Percentiles rank a stretch among this genome's conserved stretches.
Conservation (phyloP, 2,329 filamentous ascomycete genomes). For the Beauveria asiatica region DNA sequence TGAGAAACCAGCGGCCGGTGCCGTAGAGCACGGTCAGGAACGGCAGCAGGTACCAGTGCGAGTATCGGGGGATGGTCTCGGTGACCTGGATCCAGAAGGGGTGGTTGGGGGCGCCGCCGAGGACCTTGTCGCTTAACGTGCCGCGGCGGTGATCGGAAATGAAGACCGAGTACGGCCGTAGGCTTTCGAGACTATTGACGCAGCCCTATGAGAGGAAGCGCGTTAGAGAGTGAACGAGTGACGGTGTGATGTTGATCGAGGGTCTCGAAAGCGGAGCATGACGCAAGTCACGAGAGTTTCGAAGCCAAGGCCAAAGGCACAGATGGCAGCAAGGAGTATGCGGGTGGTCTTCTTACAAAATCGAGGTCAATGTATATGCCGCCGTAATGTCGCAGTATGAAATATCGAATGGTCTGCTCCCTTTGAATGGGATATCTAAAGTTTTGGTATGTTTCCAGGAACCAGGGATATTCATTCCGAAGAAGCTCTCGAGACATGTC, state of each 20-base stretch:
- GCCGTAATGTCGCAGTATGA: conserved; percentile 62
- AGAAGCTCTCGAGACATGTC: conserved; percentile 59
- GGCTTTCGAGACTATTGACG: conserved; percentile 2
- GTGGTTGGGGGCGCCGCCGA: conserved; percentile 1
- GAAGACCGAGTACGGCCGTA: not conserved
- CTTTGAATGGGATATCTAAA: conserved; percentile 65
- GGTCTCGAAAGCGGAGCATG: too few species aligned
- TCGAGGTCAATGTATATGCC: conserved; percentile 61
- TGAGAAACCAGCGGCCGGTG: conserved; percentile 9
- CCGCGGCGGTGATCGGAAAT: conserved; percentile 3
- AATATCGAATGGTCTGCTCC: conserved; percentile 65
- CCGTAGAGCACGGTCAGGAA: not conserved
- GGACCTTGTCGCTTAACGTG: not conserved
- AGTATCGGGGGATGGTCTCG: conserved; percentile 2
- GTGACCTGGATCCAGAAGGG: conserved; percentile 2
- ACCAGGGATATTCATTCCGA: conserved; percentile 61
- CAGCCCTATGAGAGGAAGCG: not conserved
- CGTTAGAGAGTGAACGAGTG: not conserved
- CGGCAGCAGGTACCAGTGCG: not conserved
- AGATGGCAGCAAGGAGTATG: not conserved
- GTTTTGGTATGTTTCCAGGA: conserved; percentile 58
- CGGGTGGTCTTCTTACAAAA: not conserved
- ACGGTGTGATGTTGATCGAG: not conserved
- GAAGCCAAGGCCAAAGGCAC: too few species aligned
- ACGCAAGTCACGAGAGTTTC: not conserved